Conservation (phyloP, 345 rosid genomes). For the Cochlearia excelsa region DNA sequence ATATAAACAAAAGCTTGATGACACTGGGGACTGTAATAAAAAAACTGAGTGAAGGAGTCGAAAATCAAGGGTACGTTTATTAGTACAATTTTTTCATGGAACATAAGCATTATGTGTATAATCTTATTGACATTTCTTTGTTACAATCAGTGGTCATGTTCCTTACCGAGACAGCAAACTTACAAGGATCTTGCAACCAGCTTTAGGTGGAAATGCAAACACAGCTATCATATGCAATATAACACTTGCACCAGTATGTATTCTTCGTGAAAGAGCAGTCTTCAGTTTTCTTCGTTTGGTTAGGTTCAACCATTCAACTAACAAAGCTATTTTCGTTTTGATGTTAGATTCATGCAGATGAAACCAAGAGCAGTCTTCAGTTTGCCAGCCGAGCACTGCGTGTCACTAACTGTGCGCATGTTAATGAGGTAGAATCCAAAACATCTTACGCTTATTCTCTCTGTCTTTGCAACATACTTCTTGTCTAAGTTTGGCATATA, state of each 20-base stretch:
- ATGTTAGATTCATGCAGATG: conserved; percentile 85
- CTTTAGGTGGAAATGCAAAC: conserved; percentile 98
- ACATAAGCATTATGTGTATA: background rate
- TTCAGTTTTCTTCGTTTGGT: conserved; percentile 42
- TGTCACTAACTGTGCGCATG: conserved; percentile 85
- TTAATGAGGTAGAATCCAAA: conserved; percentile 70
- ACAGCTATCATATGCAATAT: conserved; percentile 97
- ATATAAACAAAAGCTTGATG: conserved; percentile 93
- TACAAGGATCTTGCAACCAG: conserved; percentile 93
- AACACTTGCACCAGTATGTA: conserved; percentile 83
- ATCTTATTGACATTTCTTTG: conserved; percentile 15
- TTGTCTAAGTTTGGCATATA: background rate
- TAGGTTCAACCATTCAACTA: conserved; percentile 10
- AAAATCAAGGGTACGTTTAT: conserved; percentile 71
- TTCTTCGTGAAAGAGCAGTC: conserved; percentile 65
- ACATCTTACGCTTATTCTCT: conserved; percentile 13
- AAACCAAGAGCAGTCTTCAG: conserved; percentile 94
- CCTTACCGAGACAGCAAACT: conserved; percentile 98
- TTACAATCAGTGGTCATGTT: conserved; percentile 77
- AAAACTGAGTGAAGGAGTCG: conserved; percentile 91
- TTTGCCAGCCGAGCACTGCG: conserved; percentile 96
- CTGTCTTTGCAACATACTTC: conserved; percentile 13
- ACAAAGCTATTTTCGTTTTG: conserved; percentile 24
- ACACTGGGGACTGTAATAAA: conserved; percentile 89
- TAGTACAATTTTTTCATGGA: conserved; percentile 12